Evolutionary conservation across 805 yeast genomes (phyloP).

Genomic region (Yamadazyma kitorensis): DNA sequence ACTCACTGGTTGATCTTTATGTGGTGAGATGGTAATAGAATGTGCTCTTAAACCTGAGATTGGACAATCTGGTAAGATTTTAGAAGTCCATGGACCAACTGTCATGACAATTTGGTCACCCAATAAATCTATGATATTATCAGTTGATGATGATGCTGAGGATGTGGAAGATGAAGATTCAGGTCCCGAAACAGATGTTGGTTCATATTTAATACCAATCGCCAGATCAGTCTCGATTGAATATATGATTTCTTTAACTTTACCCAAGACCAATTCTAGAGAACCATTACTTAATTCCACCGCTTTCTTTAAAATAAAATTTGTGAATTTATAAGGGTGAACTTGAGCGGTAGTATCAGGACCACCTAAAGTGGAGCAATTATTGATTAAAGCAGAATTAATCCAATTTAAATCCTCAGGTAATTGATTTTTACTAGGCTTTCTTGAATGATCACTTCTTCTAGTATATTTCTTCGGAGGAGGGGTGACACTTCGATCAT

Average conservation of each 20-base stretch:
- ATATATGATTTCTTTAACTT: slow-evolving; percentile 66
- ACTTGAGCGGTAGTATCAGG: slow-evolving; percentile 92
- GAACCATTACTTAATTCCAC: slow-evolving; percentile 65
- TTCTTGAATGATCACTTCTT: slow-evolving; percentile 18
- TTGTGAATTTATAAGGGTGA: slow-evolving; percentile 93
- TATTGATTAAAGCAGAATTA: slow-evolving; percentile 56
- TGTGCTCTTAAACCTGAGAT: slow-evolving; percentile 93
- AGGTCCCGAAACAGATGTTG: slow-evolving; percentile 30
- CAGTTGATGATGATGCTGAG: too few relatives aligned
- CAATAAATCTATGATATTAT: slow-evolving; percentile 43
- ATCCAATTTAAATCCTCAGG: slow-evolving; percentile 82
- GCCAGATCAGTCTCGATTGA: slow-evolving; percentile 65
- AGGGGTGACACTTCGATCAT: too few relatives aligned
- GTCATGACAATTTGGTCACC: slow-evolving; percentile 82
- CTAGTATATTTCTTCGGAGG: slow-evolving; percentile 39
- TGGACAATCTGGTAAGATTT: slow-evolving; percentile 87
- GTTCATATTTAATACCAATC: slow-evolving; percentile 67
- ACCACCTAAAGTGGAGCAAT: slow-evolving; percentile 81
- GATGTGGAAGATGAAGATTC: too few relatives aligned
- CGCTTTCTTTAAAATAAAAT: slow-evolving; percentile 73
- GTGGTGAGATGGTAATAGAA: slow-evolving; percentile 86
- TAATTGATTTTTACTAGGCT: slow-evolving; percentile 16
- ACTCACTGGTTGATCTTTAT: slow-evolving; percentile 64
- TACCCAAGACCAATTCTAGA: slow-evolving; percentile 82
- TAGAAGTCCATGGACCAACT: slow-evolving; percentile 97